These are phyloP conservation scores for Amoebophrya sp. DNA, from an alignment of 169 alveolate species.

Conservation along the genomic window DNA sequence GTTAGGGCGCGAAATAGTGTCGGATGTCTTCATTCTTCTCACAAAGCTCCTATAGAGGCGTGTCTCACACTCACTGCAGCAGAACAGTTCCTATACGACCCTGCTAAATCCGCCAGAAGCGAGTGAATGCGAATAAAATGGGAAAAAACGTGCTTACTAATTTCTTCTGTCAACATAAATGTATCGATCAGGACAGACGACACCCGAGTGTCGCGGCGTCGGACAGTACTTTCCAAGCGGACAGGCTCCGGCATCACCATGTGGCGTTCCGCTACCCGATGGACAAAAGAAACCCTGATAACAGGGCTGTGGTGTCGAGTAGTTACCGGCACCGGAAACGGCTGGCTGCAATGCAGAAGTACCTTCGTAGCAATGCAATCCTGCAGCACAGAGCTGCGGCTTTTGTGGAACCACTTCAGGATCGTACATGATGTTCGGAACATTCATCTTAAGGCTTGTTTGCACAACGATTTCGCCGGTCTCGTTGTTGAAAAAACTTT, in stretches of 20 bases:
- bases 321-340: slow-evolving; percentile 39
- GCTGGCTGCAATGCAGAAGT: slow-evolving; percentile 34
- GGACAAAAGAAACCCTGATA: slow-evolving; percentile 52
- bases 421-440: background rate
- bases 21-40: too few relatives aligned
- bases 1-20: too few relatives aligned
- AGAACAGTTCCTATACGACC: too few relatives aligned
- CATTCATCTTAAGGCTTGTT: background rate
- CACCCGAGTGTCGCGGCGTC: slow-evolving; percentile 34
- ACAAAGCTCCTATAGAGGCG: too few relatives aligned
- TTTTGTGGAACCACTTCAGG: background rate
- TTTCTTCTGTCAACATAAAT: too few relatives aligned
- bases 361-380: slow-evolving; percentile 50
- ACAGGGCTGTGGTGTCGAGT: slow-evolving; percentile 52
- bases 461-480: background rate
- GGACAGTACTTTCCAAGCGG: slow-evolving; percentile 49
- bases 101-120: too few relatives aligned
- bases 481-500: background rate
- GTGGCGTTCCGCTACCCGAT: slow-evolving; percentile 41
- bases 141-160: too few relatives aligned
- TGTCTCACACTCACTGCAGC: too few relatives aligned
- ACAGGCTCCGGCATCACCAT: slow-evolving; percentile 47
- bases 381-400: slow-evolving; percentile 36
- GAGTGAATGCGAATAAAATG: too few relatives aligned
- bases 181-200: slow-evolving; percentile 17